phyloP scores from a whole-genome alignment of 176 grass and related monocot genomes.

The Aegilops longissima region DNA sequence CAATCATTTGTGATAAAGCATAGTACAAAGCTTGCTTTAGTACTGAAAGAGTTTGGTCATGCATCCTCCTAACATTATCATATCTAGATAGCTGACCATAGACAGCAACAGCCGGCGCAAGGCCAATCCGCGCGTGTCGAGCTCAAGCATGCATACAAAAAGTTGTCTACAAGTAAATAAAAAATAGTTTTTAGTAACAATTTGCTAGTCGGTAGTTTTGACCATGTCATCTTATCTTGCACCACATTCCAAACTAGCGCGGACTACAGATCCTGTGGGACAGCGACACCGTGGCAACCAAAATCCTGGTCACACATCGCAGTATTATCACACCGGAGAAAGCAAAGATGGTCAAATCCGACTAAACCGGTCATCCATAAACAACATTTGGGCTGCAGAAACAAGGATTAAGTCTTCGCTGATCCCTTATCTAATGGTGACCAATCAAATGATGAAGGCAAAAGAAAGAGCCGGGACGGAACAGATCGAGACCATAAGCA shows the following conservation, averaged over 20 bases:
- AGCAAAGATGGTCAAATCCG: background rate
- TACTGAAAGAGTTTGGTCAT: background rate
- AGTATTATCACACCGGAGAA: background rate
- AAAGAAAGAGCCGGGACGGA: background rate
- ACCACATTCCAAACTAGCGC: background rate
- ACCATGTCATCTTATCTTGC: background rate
- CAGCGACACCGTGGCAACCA: background rate
- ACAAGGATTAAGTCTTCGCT: background rate
- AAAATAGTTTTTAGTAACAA: background rate
- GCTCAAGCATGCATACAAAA: background rate
- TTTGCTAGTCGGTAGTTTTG: background rate
- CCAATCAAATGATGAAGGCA: background rate
- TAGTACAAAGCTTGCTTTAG: background rate
- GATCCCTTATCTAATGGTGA: no score
- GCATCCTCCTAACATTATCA: slow-evolving; percentile 8
- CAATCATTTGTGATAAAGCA: slow-evolving; percentile 15
- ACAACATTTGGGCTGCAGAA: background rate
- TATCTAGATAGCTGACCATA: background rate
- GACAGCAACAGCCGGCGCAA: background rate
- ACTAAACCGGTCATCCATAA: background rate
- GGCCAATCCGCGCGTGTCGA: slow-evolving; percentile 5
- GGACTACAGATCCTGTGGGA: background rate
- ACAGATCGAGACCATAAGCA: no score
- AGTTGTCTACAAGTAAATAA: background rate
- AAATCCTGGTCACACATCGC: background rate